A percentile compares a stretch with the other conserved stretches of the same genome.
These are phyloP conservation scores for Saccharomyces hybrid DNA, from an alignment of 1,139 yeast genomes.

Conservation along the genomic window DNA sequence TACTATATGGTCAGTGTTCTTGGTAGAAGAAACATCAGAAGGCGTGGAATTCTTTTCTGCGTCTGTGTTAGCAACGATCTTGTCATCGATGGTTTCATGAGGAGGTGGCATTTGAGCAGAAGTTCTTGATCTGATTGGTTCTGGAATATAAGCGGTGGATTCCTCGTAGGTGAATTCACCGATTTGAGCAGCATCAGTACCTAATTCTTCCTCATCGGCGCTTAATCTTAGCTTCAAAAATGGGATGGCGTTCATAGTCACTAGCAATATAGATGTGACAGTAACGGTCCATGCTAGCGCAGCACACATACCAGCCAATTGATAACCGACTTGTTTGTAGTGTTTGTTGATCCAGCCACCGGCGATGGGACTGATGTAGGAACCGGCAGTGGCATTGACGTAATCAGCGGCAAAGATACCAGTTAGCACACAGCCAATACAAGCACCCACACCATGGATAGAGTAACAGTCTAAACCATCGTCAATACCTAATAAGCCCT, in stretches of 20 bases:
- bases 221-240: constrained; percentile 73
- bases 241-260: constrained; percentile 74
- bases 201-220: constrained; percentile 84
- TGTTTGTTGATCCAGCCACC: constrained; percentile 97
- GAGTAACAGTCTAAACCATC: constrained; percentile 96
- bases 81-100: constrained; percentile 30
- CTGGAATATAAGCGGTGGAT: constrained; percentile 59
- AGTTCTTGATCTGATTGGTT: constrained; percentile 56
- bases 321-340: constrained; percentile 86
- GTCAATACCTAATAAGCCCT: constrained; percentile 66
- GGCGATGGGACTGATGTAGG: constrained; percentile 48
- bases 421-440: constrained; percentile 73
- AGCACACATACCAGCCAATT: constrained; percentile 76
- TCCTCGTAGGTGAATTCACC: constrained; percentile 78
- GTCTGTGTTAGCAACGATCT: constrained; percentile 14
- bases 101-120: constrained; percentile 30
- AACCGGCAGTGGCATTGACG: constrained; percentile 68
- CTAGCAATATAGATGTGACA: constrained; percentile 64
- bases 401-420: constrained; percentile 94
- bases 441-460: constrained; percentile 90
- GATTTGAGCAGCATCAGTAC: constrained; percentile 82
- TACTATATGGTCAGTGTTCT: constrained; percentile 1
- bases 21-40: background rate
- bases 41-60: background rate
- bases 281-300: constrained; percentile 75